Evolutionary conservation across 2,329 filamentous ascomycete species (phyloP).

Genomic region (Aspergillus quadricinctus): DNA sequence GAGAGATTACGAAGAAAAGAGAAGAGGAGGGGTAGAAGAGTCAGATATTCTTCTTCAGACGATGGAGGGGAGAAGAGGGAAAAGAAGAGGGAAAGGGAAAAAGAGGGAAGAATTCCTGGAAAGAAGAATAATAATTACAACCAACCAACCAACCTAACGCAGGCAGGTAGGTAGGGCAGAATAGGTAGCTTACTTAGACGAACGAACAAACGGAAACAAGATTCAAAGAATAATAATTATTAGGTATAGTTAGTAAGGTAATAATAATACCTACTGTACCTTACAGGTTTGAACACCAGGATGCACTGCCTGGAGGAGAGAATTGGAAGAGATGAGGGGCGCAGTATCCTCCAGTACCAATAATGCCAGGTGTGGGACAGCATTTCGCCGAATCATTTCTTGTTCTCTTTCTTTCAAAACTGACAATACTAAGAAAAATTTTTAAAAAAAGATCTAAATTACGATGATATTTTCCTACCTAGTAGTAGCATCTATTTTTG

Average conservation of each 20-base stretch:
- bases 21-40: slow-evolving; percentile 18
- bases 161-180: slow-evolving; percentile 18
- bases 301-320: neutral
- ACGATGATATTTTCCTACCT: neutral
- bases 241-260: neutral
- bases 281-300: neutral
- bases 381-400: slow-evolving; percentile 14
- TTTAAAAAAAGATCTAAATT: neutral
- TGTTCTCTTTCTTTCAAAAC: neutral
- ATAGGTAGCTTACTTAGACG: slow-evolving; percentile 14
- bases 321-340: slow-evolving; percentile 15
- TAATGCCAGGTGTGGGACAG: slow-evolving; percentile 15
- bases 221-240: slow-evolving; percentile 1
- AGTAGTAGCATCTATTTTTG: neutral
- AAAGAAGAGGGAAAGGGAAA: slow-evolving; percentile 13
- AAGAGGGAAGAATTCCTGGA: slow-evolving; percentile 10
- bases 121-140: slow-evolving; percentile 5
- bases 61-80: slow-evolving; percentile 13
- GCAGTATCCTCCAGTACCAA: slow-evolving; percentile 1
- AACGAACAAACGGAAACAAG: slow-evolving; percentile 18
- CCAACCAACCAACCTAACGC: neutral
- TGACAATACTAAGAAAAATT: neutral
- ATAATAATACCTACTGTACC: slow-evolving; percentile 4
- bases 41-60: slow-evolving; percentile 16
- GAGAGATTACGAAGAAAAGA: slow-evolving; percentile 12